Base-by-base conservation (phyloP, 2,329 filamentous ascomycete species). In the Verticillium isaacii region DNA sequence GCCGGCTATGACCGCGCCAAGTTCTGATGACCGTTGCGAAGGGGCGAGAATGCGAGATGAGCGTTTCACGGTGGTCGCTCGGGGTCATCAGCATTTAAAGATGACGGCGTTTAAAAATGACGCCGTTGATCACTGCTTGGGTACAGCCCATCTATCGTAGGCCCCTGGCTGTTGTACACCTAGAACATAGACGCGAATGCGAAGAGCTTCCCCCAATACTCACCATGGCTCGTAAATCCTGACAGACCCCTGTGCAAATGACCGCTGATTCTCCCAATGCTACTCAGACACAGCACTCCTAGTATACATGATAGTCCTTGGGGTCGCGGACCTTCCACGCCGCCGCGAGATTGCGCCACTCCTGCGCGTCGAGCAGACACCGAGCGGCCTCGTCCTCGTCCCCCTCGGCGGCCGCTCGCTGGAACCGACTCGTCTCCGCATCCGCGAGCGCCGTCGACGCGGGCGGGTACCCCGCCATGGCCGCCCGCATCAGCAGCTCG, bases 1-100 rank as follows among this genome's bases (percentile, higher is more conserved):
- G n/a, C 45, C 23, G 55, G 58, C 6, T 55, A 54, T 9, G 32
- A 63, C n/a, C 57, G 60, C 34, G 58, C 36, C 25, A 61, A 57
- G 5, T 45, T 57, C 23, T 52, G 58, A 62, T 11, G 41, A 2
- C 14, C 29, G 4, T 29, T 29, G 29, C 29, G 29, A 29, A 29
- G 29, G 29, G 29, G 29, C 29, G 29, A 29, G 4, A 29, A 29
- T 29, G 29, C 5, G 29, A 29, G 29, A 29, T 29, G 29, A 29
- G 29, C 29, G 29, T 29, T 29, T 29, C 29, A 29, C 4, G 29
- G 29, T 29, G 29, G 4, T 29, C 29, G 5, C 29, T 29, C 29
- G 29, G 29, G 29, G 4, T 6, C 4, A 29, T 29, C 29, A 6
- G 29, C 29, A 5, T 29, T 29, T 29, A 6, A 6, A 29, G 3